Evolutionary conservation across 345 rosid species (phyloP), one percentile per base, ranked within the genome.

Genomic region (Citrus glauca): DNA sequence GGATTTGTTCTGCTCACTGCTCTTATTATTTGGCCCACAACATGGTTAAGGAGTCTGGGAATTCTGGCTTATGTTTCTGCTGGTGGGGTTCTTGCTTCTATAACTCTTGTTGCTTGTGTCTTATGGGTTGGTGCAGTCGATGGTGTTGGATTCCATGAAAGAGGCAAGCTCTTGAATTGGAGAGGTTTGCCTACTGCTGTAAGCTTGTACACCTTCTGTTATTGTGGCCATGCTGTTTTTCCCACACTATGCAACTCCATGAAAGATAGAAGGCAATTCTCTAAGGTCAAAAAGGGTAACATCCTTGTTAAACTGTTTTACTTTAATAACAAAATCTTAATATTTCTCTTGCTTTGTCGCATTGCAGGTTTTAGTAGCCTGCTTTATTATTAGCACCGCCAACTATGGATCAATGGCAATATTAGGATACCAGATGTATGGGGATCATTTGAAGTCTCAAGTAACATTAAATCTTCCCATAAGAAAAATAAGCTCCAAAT

Each of bases 231-330:
- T 79, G 79, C 91, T 10, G 81, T 91, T 86, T 90, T 91, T 59
- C 96, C 96, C 35, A 90, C 90, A 6, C 56, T 91, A 72, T 73
- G 83, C 86, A 89, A 84, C 83, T 91, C 96, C 61, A 91, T 91
- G 96, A 88, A 86, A 84, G 91, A 92, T n/a, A 81, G 84, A 69
- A 90, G 71, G 69, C 87, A 85, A 50, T 92, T 92, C 84, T 79
- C 94, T 1, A 90, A 82, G 91, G 96, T 86, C 81, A 42, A 24
- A 28, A 33, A 16, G 7, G 22, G 28, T 67, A 16, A 50, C 19
- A 30, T 33, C 66, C 27, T 13, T 24, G 1, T 24, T 59, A 6
- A 37, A 33, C 37, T 33, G 7, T 60, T 17, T 5, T 5, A 35
- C n/a, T 72, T 20, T 55, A 22, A 19, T 75, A 14, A 7, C 9